Evolutionary conservation across 2,329 filamentous ascomycete genomes (phyloP).

Genomic region (Annulohypoxylon truncatum): DNA sequence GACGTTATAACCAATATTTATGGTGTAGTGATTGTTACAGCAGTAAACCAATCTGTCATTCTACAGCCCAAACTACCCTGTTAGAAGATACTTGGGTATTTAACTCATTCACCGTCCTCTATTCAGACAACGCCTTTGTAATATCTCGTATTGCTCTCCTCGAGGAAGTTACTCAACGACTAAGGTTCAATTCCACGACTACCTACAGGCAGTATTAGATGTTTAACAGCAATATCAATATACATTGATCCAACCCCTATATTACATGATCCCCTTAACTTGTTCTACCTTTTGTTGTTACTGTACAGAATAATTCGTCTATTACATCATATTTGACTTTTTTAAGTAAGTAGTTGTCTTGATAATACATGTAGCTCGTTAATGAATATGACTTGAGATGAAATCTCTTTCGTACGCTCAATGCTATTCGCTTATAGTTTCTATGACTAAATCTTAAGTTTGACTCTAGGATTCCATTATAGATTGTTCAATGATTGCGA

Average conservation of each 20-base stretch:
- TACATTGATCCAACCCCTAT: no score
- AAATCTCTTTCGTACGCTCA: neutral
- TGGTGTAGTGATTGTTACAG: no score
- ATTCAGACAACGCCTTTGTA: no score
- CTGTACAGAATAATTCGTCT: neutral
- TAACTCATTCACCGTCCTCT: no score
- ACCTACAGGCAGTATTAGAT: neutral
- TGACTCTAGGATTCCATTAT: neutral
- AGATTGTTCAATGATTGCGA: neutral
- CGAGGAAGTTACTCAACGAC: no score
- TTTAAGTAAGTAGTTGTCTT: neutral
- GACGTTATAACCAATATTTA: no score
- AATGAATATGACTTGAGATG: neutral
- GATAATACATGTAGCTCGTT: neutral
- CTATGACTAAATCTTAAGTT: neutral
- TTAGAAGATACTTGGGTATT: no score
- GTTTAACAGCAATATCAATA: no score
- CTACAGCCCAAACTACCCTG: no score
- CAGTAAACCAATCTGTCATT: no score
- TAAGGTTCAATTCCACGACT: no score
- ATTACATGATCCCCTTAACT: neutral
- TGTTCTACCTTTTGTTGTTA: neutral
- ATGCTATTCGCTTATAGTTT: neutral
- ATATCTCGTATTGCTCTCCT: no score
- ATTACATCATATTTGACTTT: neutral